Evolutionary conservation across 179 eudicot genomes (phyloP).

Genomic region (Spinacia oleracea): DNA sequence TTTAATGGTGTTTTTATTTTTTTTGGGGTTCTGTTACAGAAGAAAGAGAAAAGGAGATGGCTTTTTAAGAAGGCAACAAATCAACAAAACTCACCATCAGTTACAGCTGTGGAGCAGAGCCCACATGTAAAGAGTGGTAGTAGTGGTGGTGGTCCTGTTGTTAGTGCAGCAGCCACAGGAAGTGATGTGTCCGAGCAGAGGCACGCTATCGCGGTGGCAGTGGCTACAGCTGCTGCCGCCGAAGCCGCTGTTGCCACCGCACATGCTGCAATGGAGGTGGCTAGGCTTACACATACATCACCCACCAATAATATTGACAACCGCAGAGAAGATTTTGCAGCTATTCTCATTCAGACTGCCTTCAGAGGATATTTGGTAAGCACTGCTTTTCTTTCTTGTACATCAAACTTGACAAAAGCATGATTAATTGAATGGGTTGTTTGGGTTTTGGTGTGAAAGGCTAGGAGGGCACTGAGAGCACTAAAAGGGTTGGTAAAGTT

Average conservation of each 20-base stretch:
- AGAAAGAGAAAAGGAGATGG: conserved; percentile 81
- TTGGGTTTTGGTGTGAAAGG: conserved; percentile 36
- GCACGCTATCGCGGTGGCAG: conserved; percentile 76
- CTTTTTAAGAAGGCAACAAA: conserved; percentile 56
- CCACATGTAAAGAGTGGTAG: conserved; percentile 24
- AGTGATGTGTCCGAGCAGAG: conserved; percentile 46
- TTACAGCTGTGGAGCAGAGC: conserved; percentile 30
- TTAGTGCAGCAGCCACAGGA: conserved; percentile 23
- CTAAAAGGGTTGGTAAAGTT: conserved; percentile 73
- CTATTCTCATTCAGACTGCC: conserved; percentile 74
- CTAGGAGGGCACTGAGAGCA: conserved; percentile 80
- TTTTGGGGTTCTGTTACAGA: conserved; percentile 37
- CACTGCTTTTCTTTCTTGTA: background rate
- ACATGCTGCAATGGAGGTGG: conserved; percentile 67
- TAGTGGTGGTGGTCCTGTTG: background rate
- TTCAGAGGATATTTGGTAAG: conserved; percentile 88
- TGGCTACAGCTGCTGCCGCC: conserved; percentile 71
- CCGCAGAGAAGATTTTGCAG: conserved; percentile 53
- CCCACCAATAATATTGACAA: conserved; percentile 20
- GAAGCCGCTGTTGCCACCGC: conserved; percentile 85
- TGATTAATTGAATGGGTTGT: conserved; percentile 1
- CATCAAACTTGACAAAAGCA: background rate
- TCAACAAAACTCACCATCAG: conserved; percentile 28
- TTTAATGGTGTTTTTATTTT: background rate
- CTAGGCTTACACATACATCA: conserved; percentile 46